phyloP scores from a whole-genome alignment of 2,329 filamentous ascomycete species.

The Monilinia fructigena region DNA sequence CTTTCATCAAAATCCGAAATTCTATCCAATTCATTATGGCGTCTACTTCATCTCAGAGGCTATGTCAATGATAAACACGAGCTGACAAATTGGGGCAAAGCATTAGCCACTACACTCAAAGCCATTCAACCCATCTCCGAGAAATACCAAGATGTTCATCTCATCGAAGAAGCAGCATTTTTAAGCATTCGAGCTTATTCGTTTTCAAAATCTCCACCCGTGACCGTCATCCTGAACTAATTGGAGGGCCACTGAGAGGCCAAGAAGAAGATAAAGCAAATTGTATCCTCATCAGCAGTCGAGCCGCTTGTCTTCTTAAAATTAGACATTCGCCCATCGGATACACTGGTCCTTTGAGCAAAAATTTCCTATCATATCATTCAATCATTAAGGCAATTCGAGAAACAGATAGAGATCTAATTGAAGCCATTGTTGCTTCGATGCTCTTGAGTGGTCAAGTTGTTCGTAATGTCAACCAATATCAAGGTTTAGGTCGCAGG shows the following conservation, averaged over 20 bases:
- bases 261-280: slow-evolving; percentile 72
- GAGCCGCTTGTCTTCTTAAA: slow-evolving; percentile 79
- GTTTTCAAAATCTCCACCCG: slow-evolving; percentile 74
- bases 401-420: slow-evolving; percentile 73
- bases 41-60: slow-evolving; percentile 83
- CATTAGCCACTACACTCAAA: slow-evolving; percentile 68
- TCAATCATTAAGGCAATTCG: slow-evolving; percentile 79
- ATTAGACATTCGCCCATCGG: slow-evolving; percentile 81
- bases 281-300: slow-evolving; percentile 81
- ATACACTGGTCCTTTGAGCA: slow-evolving; percentile 91
- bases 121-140: slow-evolving; percentile 56
- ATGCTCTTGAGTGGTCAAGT: slow-evolving; percentile 81
- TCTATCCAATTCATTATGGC: slow-evolving; percentile 73
- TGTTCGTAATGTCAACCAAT: slow-evolving; percentile 61
- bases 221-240: slow-evolving; percentile 54
- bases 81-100: slow-evolving; percentile 80
- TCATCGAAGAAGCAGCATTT: slow-evolving; percentile 73
- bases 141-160: slow-evolving; percentile 44
- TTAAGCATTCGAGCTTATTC: slow-evolving; percentile 80
- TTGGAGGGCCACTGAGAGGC: slow-evolving; percentile 55
- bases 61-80: slow-evolving; percentile 79
- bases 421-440: slow-evolving; percentile 77
- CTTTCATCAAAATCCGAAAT: slow-evolving; percentile 67
- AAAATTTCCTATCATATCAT: slow-evolving; percentile 83
- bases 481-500: slow-evolving; percentile 68